Percentiles rank a stretch among this genome's conserved stretches.
These are phyloP conservation scores for Phytophthora syringae DNA, from an alignment of 352 stramenopile genomes.

Conservation along the genomic window DNA sequence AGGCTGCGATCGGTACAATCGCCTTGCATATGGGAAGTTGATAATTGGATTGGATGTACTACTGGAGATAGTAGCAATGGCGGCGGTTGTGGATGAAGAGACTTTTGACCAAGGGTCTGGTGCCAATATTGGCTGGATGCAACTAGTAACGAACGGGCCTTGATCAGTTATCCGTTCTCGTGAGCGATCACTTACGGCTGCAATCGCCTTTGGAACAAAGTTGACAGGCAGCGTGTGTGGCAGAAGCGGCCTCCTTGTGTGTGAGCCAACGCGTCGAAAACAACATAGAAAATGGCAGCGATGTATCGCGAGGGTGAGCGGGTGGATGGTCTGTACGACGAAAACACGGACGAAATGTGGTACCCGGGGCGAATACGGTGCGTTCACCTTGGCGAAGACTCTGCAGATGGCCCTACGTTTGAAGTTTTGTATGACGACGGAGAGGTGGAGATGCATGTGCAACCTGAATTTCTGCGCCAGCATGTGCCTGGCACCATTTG, in stretches of 20 bases:
- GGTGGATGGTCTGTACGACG: constrained; percentile 84
- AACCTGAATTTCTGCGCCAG: constrained; percentile 45
- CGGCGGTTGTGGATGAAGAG: constrained; percentile 33
- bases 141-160: constrained; percentile 30
- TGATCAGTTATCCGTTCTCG: constrained; percentile 21
- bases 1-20: constrained; percentile 3
- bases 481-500: constrained; percentile 77
- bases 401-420: constrained; percentile 29
- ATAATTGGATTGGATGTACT: background rate
- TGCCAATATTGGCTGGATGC: constrained; percentile 31
- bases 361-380: constrained; percentile 63
- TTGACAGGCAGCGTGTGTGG: background rate
- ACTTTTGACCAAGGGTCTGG: constrained; percentile 13
- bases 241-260: background rate
- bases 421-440: constrained; percentile 83
- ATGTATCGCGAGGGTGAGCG: constrained; percentile 56
- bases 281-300: constrained; percentile 14
- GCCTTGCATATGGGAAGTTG: constrained; percentile 17
- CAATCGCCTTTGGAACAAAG: constrained; percentile 15
- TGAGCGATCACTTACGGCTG: constrained; percentile 10
- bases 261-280: background rate
- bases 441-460: constrained; percentile 60
- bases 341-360: constrained; percentile 82
- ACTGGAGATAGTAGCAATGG: background rate
- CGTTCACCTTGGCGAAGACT: constrained; percentile 31